Base-by-base conservation (phyloP, 1,284 basidiomycete species). In the Pseudozyma sp. region DNA sequence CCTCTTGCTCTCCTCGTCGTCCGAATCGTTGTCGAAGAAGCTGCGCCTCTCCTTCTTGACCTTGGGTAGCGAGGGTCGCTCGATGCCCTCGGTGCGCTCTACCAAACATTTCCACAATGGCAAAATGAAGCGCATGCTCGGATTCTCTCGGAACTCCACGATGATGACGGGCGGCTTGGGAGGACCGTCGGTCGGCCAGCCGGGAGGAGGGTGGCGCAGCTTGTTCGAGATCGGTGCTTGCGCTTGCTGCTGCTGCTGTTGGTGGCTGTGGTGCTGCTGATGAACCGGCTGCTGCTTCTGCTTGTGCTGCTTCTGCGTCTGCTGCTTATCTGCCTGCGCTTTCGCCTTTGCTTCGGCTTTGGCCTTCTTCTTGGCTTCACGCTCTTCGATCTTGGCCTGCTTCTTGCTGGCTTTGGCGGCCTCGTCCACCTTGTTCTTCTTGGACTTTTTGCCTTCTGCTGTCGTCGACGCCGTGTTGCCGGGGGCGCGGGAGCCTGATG, bases 61-160 rank as follows among this genome's bases (percentile, higher is more conserved):
- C 47, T 75, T 70, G 19, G 68, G 72, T 9, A 58, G 42, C 40
- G 72, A 64, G 0, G 67, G 60, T 44, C 68, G 67, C 50, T 75
- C 72, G 17, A 70, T 11, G 14, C 73, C 73, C 39, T 75, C 73
- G 49, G 59, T 68, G n/a, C 79, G 73, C 63, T 81, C 79, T 11
- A 81, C 72, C 14, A 74, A 57, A 56, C 65, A 64, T 40, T 79
- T 68, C 81, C 81, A 83, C 39, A 84, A 52, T 1, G 82, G 82
- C 6, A 84, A 69, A 33, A 81, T 68, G 62, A 82, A 83, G 51
- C 80, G 69, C 57, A 78, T 71, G 60, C 68, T 75, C 16, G 80
- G 76, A 42, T 81, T 81, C 51, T 84, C 82, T n/a, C 79, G 76
- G 61, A 81, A 84, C 56, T 84, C 82, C 37, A 84, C 75, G 7